Evolutionary conservation across 129 eudicot species (phyloP).

Genomic region (Glebionis coronaria): DNA sequence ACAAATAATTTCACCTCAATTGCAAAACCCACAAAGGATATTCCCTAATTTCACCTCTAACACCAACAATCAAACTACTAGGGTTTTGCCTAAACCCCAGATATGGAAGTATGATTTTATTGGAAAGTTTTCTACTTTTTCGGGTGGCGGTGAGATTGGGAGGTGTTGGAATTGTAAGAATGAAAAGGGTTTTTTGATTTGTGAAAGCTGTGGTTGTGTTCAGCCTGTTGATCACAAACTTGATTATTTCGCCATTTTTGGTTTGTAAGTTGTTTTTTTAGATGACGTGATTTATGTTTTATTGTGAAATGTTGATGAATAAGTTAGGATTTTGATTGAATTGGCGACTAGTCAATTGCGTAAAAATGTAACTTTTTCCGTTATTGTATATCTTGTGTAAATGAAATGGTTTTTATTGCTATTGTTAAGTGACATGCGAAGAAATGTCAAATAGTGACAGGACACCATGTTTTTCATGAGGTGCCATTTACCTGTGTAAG

Average conservation of each 20-base stretch:
- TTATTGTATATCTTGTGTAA: too few relatives aligned
- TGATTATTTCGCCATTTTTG: conserved; percentile 76
- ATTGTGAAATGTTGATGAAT: too few relatives aligned
- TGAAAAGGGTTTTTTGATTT: conserved; percentile 47
- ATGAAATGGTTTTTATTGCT: too few relatives aligned
- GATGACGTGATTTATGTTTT: too few relatives aligned
- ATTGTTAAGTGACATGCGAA: too few relatives aligned
- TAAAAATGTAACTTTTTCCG: too few relatives aligned
- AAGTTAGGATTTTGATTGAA: too few relatives aligned
- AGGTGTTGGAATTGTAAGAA: conserved; percentile 60
- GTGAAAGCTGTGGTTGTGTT: conserved; percentile 64
- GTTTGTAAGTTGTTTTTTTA: conserved; percentile 43
- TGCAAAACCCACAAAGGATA: not conserved
- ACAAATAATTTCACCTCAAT: not conserved
- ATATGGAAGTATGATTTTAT: conserved; percentile 6
- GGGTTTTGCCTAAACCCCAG: not conserved
- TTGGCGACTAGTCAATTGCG: too few relatives aligned
- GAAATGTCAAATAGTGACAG: too few relatives aligned
- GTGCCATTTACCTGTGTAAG: too few relatives aligned
- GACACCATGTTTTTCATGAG: too few relatives aligned
- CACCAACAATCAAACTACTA: not conserved
- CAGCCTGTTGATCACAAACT: conserved; percentile 69
- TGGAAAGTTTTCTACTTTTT: conserved; percentile 31
- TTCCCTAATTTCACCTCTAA: not conserved
- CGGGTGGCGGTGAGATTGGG: conserved; percentile 4